Evolutionary conservation across 192 early-diverging fungal species (phyloP).

Genomic region (Coemansia sp.): DNA sequence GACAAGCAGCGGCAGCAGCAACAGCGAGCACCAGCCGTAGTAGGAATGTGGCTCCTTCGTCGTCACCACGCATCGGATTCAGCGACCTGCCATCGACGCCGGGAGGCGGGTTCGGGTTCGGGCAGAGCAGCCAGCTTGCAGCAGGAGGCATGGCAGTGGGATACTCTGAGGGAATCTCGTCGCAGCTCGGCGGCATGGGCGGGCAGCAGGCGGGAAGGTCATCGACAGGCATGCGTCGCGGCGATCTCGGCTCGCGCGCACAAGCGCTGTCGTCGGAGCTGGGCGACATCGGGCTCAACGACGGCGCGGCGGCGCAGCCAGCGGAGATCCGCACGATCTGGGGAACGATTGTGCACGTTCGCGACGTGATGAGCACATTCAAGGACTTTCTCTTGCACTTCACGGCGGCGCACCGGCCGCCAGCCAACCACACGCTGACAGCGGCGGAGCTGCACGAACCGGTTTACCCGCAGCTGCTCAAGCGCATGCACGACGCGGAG

Average conservation of each 20-base stretch:
- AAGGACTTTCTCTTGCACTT: slow-evolving; percentile 79
- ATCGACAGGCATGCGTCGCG: slow-evolving; percentile 22
- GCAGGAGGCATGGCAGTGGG: slow-evolving; percentile 29
- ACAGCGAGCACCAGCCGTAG: not conserved
- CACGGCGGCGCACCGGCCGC: slow-evolving; percentile 57
- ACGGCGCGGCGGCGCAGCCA: slow-evolving; percentile 14
- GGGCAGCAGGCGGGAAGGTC: slow-evolving; percentile 12
- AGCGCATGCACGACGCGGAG: slow-evolving; percentile 68
- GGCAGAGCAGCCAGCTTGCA: slow-evolving; percentile 22
- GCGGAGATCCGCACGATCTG: slow-evolving; percentile 70
- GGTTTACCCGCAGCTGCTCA: slow-evolving; percentile 75
- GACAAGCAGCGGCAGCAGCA: slow-evolving; percentile 6
- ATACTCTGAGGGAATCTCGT: slow-evolving; percentile 41
- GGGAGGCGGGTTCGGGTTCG: slow-evolving; percentile 19
- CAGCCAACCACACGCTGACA: slow-evolving; percentile 27
- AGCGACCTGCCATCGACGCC: slow-evolving; percentile 48
- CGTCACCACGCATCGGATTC: slow-evolving; percentile 43
- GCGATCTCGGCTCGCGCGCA: slow-evolving; percentile 42
- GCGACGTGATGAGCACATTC: slow-evolving; percentile 77
- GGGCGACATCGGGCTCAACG: slow-evolving; percentile 16
- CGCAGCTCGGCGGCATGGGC: slow-evolving; percentile 46
- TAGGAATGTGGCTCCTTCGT: slow-evolving; percentile 17
- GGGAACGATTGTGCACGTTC: slow-evolving; percentile 91
- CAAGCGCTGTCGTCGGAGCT: slow-evolving; percentile 49
- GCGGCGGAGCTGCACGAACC: slow-evolving; percentile 58